Percentiles rank a stretch among this genome's conserved stretches.
phyloP scores from a whole-genome alignment of 108 stramenopile species.

The Nannochloropsis gaditana region DNA sequence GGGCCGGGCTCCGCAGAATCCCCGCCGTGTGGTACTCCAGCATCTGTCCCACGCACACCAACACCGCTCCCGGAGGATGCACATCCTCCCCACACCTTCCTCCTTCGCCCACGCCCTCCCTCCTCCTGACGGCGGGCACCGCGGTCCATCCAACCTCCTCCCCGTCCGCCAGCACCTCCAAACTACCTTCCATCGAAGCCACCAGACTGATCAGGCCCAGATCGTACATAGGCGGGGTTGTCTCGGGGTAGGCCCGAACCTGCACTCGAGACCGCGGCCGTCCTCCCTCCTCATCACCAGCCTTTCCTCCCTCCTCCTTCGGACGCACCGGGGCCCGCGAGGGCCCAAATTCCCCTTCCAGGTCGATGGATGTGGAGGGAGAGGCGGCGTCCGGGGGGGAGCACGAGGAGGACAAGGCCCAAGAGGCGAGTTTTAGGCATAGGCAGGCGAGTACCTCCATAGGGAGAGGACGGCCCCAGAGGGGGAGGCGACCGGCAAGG shows the following conservation, averaged over 20 bases:
- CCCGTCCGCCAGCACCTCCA: neutral
- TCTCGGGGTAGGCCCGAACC: neutral
- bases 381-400: neutral
- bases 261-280: neutral
- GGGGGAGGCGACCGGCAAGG: too few relatives aligned
- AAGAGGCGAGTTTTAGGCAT: too few relatives aligned
- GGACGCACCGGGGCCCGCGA: neutral
- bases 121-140: neutral
- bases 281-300: neutral
- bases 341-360: neutral
- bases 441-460: too few relatives aligned
- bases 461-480: too few relatives aligned
- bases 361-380: neutral
- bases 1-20: neutral
- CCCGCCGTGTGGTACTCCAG: neutral
- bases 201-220: neutral
- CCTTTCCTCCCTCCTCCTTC: neutral
- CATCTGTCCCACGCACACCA: neutral
- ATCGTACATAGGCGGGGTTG: neutral
- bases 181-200: neutral
- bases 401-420: neutral
- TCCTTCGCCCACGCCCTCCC: too few relatives aligned
- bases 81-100: neutral
- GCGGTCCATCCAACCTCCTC: neutral
- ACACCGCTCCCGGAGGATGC: neutral